These are phyloP conservation scores for Microdochium nivale DNA, from an alignment of 2,329 filamentous ascomycete species.

Conservation along the genomic window DNA sequence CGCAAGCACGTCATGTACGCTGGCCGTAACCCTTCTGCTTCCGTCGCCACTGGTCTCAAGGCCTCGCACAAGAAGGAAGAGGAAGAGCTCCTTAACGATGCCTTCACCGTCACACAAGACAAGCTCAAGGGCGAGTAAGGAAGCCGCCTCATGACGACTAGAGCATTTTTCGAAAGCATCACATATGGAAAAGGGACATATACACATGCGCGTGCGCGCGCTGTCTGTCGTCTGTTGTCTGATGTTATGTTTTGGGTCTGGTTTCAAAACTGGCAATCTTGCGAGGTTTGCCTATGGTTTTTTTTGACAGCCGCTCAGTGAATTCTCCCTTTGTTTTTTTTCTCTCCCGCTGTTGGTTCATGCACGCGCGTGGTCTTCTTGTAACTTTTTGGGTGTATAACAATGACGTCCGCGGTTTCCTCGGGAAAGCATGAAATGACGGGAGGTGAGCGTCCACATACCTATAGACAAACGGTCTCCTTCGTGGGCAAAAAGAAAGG, in stretches of 20 bases:
- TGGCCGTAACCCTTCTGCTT: constrained; percentile 85
- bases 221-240: too few species aligned
- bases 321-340: not conserved
- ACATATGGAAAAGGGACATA: not conserved
- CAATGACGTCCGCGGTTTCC: not conserved
- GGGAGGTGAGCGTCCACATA: too few species aligned
- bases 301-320: not conserved
- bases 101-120: constrained; percentile 56
- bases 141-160: not conserved
- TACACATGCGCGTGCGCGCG: not conserved
- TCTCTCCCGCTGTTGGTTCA: not conserved
- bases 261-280: not conserved
- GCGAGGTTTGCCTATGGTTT: not conserved
- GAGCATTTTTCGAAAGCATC: not conserved
- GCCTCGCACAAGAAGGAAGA: constrained; percentile 84
- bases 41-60: constrained; percentile 91
- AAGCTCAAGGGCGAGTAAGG: constrained; percentile 59
- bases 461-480: too few species aligned
- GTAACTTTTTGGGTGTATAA: not conserved
- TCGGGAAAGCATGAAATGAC: not conserved
- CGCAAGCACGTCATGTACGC: constrained; percentile 96
- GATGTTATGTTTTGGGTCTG: too few species aligned
- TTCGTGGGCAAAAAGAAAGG: too few species aligned
- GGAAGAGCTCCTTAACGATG: constrained; percentile 65
- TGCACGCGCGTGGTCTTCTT: not conserved